Evolutionary conservation across 2,329 filamentous ascomycete genomes (phyloP).

Genomic region (Pseudogymnoascus sp.): DNA sequence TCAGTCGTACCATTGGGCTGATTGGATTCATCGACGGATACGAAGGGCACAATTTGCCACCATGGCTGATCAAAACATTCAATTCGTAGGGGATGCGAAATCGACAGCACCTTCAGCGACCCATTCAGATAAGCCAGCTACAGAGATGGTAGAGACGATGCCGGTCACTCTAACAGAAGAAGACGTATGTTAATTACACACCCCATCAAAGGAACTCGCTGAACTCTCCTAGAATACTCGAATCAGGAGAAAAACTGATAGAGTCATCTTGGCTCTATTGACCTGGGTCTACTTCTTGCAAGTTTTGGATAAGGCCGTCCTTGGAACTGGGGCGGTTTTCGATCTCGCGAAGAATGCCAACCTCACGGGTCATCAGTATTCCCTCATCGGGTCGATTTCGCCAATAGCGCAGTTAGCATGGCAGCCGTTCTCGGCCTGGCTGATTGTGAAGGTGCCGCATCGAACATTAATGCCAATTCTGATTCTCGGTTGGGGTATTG

Average conservation of each 20-base stretch:
- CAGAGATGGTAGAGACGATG: background rate
- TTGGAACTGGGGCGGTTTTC: conserved; percentile 43
- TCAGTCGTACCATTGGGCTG: background rate
- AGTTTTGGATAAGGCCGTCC: conserved; percentile 22
- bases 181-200: background rate
- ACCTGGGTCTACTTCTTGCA: conserved; percentile 55
- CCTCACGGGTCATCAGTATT: conserved; percentile 41
- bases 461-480: conserved; percentile 46
- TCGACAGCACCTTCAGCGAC: background rate
- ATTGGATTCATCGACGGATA: background rate
- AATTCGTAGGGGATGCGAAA: background rate
- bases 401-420: conserved; percentile 41
- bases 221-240: conserved; percentile 38
- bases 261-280: conserved; percentile 47
- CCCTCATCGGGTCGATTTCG: conserved; percentile 42
- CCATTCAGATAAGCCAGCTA: background rate
- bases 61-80: conserved; percentile 1
- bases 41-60: background rate
- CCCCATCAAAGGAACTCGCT: background rate
- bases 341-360: conserved; percentile 39
- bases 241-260: conserved; percentile 56
- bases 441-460: conserved; percentile 47
- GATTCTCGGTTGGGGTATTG: conserved; percentile 29
- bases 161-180: conserved; percentile 1
- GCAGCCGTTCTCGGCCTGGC: conserved; percentile 35